Evolutionary conservation across 805 yeast genomes (phyloP).

Genomic region (Tetrapisispora phaffii): DNA sequence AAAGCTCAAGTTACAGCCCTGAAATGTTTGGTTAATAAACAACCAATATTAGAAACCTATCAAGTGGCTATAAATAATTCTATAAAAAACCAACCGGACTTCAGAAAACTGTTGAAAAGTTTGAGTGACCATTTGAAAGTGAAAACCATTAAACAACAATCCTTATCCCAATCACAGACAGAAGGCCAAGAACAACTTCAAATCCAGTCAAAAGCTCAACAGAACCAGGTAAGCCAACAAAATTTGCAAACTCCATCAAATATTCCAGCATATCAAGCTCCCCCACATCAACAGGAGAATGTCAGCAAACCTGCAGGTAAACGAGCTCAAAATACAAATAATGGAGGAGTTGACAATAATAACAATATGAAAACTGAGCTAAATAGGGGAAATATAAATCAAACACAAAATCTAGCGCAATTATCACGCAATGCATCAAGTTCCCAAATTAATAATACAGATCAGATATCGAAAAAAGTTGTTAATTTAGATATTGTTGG

Average conservation of each 20-base stretch:
- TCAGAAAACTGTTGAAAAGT: slow-evolving; percentile 23
- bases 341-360: not conserved
- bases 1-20: slow-evolving; percentile 31
- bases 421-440: too few species aligned
- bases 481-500: not conserved
- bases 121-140: slow-evolving; percentile 24
- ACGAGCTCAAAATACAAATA: too few species aligned
- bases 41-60: slow-evolving; percentile 22
- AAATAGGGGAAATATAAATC: not conserved
- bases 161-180: not conserved
- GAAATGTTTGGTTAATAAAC: slow-evolving; percentile 23
- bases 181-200: not conserved
- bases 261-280: not conserved
- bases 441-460: too few species aligned
- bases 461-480: too few species aligned
- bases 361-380: not conserved
- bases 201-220: not conserved
- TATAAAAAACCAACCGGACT: slow-evolving; percentile 27
- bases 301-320: not conserved
- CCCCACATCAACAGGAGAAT: not conserved
- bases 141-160: slow-evolving; percentile 5
- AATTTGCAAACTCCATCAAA: too few species aligned
- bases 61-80: slow-evolving; percentile 25
- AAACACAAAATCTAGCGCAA: too few species aligned
- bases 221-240: too few species aligned